Conservation (phyloP, 164 flowering plant genomes). For the Euptelea pleiosperma region DNA sequence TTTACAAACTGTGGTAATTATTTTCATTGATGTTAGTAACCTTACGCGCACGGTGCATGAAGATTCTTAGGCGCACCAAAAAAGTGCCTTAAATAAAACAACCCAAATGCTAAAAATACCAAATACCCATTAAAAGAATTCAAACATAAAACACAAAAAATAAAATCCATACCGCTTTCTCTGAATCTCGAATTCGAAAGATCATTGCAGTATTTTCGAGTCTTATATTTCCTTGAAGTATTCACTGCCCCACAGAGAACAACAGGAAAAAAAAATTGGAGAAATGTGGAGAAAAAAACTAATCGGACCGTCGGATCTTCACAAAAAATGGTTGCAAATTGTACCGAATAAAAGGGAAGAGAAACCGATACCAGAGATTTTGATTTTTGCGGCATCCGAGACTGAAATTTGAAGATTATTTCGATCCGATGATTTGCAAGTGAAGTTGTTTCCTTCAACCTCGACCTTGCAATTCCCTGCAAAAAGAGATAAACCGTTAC, state of each 20-base stretch:
- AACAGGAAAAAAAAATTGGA: background rate
- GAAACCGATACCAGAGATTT: slow-evolving; percentile 38
- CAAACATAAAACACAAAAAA: background rate
- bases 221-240: background rate
- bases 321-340: background rate
- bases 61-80: too few species aligned
- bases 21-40: too few species aligned
- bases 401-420: slow-evolving; percentile 38
- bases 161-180: background rate
- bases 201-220: slow-evolving; percentile 5
- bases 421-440: slow-evolving; percentile 25
- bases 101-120: too few species aligned
- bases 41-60: too few species aligned
- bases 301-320: background rate
- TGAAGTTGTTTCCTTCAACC: slow-evolving; percentile 39
- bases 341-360: background rate
- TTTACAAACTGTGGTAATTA: too few species aligned
- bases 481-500: background rate
- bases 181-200: background rate
- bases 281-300: background rate
- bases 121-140: too few species aligned
- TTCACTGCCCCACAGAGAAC: background rate
- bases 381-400: slow-evolving; percentile 27
- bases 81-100: too few species aligned
- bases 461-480: slow-evolving; percentile 50